Conservation (phyloP, 257 asterid genomes). For the Solanum etuberosum region DNA sequence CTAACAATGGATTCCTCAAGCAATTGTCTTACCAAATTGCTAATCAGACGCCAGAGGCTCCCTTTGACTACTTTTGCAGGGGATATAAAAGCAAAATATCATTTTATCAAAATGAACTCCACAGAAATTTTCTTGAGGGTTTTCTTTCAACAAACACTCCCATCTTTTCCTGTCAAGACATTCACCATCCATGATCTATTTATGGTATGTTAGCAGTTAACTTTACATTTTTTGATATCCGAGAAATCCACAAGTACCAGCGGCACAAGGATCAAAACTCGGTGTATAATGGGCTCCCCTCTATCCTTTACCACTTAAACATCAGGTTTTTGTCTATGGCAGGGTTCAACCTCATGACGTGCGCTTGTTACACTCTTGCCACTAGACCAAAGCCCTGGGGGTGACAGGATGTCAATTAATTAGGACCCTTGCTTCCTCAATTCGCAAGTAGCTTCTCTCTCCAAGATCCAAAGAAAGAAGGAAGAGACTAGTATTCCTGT, state of each 20-base stretch:
- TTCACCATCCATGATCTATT: background rate
- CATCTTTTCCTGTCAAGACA: background rate
- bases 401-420: background rate
- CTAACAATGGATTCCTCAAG: background rate
- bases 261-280: background rate
- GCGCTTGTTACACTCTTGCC: background rate
- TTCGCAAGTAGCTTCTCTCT: background rate
- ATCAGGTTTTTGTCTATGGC: background rate
- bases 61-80: background rate
- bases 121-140: background rate
- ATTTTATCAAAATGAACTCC: background rate
- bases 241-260: background rate
- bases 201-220: background rate
- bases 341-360: background rate
- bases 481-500: background rate
- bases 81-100: background rate
- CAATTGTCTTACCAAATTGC: background rate
- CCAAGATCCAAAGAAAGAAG: background rate
- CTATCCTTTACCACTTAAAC: background rate
- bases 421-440: background rate
- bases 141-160: background rate
- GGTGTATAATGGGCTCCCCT: background rate
- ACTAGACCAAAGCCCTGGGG: background rate
- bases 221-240: background rate
- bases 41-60: background rate